phyloP scores from a whole-genome alignment of 768 basidiomycete species.

The Tricholoma terreum region DNA sequence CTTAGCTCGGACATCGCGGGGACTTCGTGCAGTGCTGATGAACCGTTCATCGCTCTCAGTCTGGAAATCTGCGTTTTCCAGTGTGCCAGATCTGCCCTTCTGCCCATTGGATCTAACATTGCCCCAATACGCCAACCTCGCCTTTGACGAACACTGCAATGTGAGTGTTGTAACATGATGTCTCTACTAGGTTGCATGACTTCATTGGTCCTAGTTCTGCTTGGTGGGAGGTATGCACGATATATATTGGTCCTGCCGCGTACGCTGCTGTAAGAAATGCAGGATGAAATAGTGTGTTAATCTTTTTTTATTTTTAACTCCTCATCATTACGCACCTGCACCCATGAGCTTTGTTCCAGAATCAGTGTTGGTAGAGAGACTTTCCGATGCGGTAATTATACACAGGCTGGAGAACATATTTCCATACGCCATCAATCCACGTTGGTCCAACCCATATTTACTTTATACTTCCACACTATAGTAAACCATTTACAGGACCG shows the following conservation, averaged over 20 bases:
- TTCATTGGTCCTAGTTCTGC: conserved; percentile 28
- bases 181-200: not conserved
- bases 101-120: conserved; percentile 36
- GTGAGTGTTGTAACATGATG: conserved; percentile 6
- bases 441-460: conserved; percentile 15
- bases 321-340: not conserved
- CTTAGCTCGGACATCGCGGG: conserved; percentile 36
- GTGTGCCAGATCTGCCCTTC: conserved; percentile 28
- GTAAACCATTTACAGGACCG: conserved; percentile 8
- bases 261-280: conserved; percentile 36
- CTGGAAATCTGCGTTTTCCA: conserved; percentile 25
- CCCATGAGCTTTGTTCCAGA: conserved; percentile 28
- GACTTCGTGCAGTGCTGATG: conserved; percentile 34
- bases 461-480: not conserved
- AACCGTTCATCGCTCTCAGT: conserved; percentile 27
- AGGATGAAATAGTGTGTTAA: conserved; percentile 27
- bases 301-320: not conserved
- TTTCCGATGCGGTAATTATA: conserved; percentile 23
- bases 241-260: conserved; percentile 35
- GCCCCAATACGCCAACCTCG: conserved; percentile 34
- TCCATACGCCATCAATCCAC: conserved; percentile 22
- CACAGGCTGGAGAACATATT: conserved; percentile 29
- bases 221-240: conserved; percentile 25
- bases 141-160: conserved; percentile 27
- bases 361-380: conserved; percentile 21